phyloP scores from a whole-genome alignment of 805 yeast species.

The Ogataea sp. region DNA sequence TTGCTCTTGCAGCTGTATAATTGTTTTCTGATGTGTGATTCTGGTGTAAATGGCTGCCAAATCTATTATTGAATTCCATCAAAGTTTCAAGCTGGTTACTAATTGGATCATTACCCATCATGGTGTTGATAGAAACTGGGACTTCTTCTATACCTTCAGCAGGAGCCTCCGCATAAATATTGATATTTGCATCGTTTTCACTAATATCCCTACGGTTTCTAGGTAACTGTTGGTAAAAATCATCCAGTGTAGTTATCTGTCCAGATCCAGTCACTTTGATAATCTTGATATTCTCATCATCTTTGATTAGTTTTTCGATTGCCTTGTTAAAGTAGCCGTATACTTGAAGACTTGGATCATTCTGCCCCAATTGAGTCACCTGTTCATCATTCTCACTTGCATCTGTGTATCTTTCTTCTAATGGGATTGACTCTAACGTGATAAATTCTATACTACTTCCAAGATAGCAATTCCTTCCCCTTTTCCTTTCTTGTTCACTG shows the following conservation, averaged over 20 bases:
- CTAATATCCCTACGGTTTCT: background rate
- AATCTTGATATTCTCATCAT: constrained; percentile 24
- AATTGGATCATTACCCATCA: background rate
- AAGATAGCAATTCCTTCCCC: background rate
- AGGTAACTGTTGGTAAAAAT: constrained; percentile 15
- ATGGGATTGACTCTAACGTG: constrained; percentile 19
- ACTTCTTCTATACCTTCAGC: background rate
- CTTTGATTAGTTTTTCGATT: constrained; percentile 23
- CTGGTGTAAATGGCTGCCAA: too few species aligned
- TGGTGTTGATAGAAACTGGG: background rate
- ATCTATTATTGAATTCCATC: background rate
- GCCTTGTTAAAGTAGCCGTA: constrained; percentile 18
- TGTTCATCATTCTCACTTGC: background rate
- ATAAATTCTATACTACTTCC: constrained; percentile 25
- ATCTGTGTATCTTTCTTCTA: constrained; percentile 11
- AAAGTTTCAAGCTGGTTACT: constrained; percentile 1
- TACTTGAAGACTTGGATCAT: background rate
- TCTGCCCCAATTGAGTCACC: too few species aligned
- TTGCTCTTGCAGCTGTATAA: too few species aligned
- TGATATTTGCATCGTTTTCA: background rate
- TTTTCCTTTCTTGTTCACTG: constrained; percentile 5
- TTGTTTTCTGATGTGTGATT: too few species aligned
- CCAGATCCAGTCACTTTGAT: constrained; percentile 20
- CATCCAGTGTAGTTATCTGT: constrained; percentile 15
- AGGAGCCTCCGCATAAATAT: background rate